These are phyloP conservation scores for Pseudogymnoascus sp. DNA, from an alignment of 2,329 filamentous ascomycete genomes.

Conservation along the genomic window DNA sequence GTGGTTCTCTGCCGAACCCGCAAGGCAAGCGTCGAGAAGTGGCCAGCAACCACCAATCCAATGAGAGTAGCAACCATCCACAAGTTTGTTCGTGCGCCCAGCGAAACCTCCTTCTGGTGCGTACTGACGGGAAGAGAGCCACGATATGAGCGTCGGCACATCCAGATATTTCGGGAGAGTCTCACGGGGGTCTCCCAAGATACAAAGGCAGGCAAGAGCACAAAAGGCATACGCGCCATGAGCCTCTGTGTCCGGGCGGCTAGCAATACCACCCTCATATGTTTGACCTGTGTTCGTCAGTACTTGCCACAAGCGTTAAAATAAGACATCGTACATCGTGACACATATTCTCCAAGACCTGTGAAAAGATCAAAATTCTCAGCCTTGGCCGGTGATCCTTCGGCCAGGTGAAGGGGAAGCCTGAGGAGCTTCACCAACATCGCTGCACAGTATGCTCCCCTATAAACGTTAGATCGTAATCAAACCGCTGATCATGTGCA, in stretches of 20 bases:
- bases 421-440: conserved; percentile 76
- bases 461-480: conserved; percentile 29
- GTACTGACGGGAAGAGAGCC: conserved; percentile 84
- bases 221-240: conserved; percentile 97
- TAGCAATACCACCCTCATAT: conserved; percentile 88
- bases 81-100: conserved; percentile 92
- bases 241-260: conserved; percentile 76
- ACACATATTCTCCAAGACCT: conserved; percentile 70
- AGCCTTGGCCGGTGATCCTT: conserved; percentile 58
- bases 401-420: conserved; percentile 69
- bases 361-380: conserved; percentile 60
- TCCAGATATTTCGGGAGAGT: conserved; percentile 69
- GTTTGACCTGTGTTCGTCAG: conserved; percentile 58
- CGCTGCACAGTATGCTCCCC: conserved; percentile 86
- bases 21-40: conserved; percentile 70
- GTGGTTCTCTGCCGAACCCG: conserved; percentile 26
- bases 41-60: conserved; percentile 97
- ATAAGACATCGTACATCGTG: conserved; percentile 54
- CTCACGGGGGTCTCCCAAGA: conserved; percentile 69
- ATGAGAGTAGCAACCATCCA: conserved; percentile 96
- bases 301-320: background rate
- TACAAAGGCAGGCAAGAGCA: conserved; percentile 77
- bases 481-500: background rate
- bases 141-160: conserved; percentile 66
- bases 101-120: conserved; percentile 87